Conservation (phyloP, 169 alveolate species). For the Plasmodium cynomolgi region DNA sequence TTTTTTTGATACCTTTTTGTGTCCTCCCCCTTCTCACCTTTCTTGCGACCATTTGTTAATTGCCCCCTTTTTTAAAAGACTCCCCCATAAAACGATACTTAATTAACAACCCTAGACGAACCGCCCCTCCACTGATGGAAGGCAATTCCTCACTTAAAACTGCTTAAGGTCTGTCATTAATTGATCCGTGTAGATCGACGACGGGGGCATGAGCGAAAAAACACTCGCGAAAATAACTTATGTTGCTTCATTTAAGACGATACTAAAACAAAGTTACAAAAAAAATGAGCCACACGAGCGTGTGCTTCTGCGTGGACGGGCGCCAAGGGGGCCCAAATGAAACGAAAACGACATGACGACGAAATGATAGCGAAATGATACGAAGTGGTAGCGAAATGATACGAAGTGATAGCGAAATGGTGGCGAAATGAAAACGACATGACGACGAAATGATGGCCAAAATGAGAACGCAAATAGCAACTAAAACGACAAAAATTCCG, state of each 20-base stretch:
- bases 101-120: not conserved
- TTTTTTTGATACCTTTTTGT: not conserved
- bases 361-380: not conserved
- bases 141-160: not conserved
- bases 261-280: constrained; percentile 45
- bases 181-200: not conserved
- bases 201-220: not conserved
- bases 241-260: not conserved
- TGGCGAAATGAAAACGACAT: no score
- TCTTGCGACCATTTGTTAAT: not conserved
- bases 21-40: not conserved
- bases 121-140: not conserved
- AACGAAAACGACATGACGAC: not conserved
- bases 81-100: not conserved
- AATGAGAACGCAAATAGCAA: not conserved
- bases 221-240: not conserved
- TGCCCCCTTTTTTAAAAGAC: not conserved
- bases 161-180: not conserved
- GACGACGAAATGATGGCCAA: not conserved
- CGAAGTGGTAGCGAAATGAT: no score
- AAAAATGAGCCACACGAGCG: constrained; percentile 3
- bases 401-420: not conserved
- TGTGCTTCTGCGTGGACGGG: not conserved
- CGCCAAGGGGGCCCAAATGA: not conserved
- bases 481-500: not conserved